Percentiles rank a stretch among this genome's conserved stretches.
phyloP scores from a whole-genome alignment of 192 early-diverging fungal genomes.

The Coemansia reversa region DNA sequence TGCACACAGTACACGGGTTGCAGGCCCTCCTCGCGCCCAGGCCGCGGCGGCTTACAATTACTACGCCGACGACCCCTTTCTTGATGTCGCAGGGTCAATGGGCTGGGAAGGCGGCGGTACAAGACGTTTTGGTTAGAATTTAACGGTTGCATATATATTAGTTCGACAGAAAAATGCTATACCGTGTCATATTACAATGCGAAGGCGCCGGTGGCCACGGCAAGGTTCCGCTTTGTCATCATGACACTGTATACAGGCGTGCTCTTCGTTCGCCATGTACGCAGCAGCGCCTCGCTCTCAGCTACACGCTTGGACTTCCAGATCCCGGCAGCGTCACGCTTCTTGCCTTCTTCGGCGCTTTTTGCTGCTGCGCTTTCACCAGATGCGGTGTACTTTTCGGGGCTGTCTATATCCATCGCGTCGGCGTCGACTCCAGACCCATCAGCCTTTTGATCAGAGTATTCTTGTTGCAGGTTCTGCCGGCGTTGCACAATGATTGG shows the following conservation, averaged over 20 bases:
- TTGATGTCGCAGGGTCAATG: conserved; percentile 29
- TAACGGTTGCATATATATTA: neutral
- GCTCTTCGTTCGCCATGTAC: conserved; percentile 83
- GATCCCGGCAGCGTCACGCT: conserved; percentile 51
- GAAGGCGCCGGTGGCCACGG: conserved; percentile 82
- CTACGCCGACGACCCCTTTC: conserved; percentile 39
- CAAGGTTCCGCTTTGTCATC: conserved; percentile 85
- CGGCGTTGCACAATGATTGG: conserved; percentile 36
- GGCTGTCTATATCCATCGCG: conserved; percentile 35
- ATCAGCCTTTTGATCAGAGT: conserved; percentile 7
- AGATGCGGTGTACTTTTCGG: neutral
- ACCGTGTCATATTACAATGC: conserved; percentile 6
- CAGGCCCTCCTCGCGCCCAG: neutral
- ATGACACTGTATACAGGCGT: conserved; percentile 85
- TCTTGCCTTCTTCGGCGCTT: conserved; percentile 23
- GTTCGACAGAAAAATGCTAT: neutral
- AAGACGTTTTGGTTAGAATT: conserved; percentile 33
- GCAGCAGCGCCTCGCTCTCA: conserved; percentile 62
- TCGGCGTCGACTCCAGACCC: conserved; percentile 3
- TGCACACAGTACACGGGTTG: conserved; percentile 6
- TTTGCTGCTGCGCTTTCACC: conserved; percentile 2
- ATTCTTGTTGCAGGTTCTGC: conserved; percentile 6
- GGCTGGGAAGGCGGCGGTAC: conserved; percentile 42
- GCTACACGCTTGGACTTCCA: conserved; percentile 46
- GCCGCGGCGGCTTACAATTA: conserved; percentile 26